Evolutionary conservation across 768 basidiomycete species (phyloP).

Genomic region (Lactifluus pinguis): DNA sequence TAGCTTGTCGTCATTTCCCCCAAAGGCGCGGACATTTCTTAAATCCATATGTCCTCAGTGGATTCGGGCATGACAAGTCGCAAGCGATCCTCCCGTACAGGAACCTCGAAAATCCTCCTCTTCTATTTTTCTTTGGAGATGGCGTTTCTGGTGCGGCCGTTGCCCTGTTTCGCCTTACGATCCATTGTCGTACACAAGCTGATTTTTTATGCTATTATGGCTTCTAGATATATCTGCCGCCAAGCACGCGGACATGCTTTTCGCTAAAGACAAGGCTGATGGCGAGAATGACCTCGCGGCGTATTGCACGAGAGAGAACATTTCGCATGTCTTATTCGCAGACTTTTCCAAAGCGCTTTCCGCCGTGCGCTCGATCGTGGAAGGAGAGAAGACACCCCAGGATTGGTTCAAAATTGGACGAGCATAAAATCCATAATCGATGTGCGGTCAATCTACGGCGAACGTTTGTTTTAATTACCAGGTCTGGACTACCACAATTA

Average conservation of each 20-base stretch:
- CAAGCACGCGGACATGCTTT: slow-evolving; percentile 88
- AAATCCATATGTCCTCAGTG: slow-evolving; percentile 33
- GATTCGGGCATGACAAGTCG: slow-evolving; percentile 94
- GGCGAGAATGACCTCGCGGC: slow-evolving; percentile 81
- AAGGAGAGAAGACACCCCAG: slow-evolving; percentile 52
- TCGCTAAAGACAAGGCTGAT: slow-evolving; percentile 73
- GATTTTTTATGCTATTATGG: neutral
- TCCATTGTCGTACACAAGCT: neutral
- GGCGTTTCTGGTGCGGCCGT: slow-evolving; percentile 75
- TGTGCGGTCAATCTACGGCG: no score
- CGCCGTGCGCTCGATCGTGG: slow-evolving; percentile 59
- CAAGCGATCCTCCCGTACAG: slow-evolving; percentile 89
- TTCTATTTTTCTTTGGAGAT: slow-evolving; percentile 94
- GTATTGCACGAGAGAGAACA: slow-evolving; percentile 73
- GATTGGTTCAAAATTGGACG: slow-evolving; percentile 33
- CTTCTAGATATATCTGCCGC: slow-evolving; percentile 83
- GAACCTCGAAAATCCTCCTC: slow-evolving; percentile 58
- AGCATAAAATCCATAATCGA: neutral
- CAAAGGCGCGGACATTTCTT: neutral
- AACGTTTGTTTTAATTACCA: no score
- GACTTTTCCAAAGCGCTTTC: slow-evolving; percentile 58
- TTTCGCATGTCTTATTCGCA: slow-evolving; percentile 69
- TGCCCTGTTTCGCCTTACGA: neutral
- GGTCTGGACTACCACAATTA: neutral
- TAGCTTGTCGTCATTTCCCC: slow-evolving; percentile 11